These are phyloP conservation scores for Penicillium sp. DNA, from an alignment of 2,329 filamentous ascomycete species.

Conservation along the genomic window DNA sequence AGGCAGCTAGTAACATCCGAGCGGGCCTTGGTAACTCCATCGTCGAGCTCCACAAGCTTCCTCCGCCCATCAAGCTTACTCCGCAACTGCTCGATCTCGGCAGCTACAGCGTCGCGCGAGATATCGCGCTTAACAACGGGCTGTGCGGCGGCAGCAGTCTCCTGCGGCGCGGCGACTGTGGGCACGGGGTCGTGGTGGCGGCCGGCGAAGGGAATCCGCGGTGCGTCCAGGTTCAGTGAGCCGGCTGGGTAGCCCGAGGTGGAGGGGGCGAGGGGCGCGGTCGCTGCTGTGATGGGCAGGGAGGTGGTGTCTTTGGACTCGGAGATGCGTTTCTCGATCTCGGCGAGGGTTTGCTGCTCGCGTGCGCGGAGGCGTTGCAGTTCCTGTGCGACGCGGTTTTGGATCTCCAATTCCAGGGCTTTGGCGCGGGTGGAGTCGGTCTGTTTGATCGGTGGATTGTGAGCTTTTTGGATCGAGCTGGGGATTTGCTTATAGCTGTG, in stretches of 20 bases:
- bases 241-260: slow-evolving; percentile 26
- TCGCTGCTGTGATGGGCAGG: slow-evolving; percentile 28
- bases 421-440: slow-evolving; percentile 84
- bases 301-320: slow-evolving; percentile 36
- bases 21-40: slow-evolving; percentile 71
- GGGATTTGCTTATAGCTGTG: slow-evolving; percentile 1
- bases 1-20: slow-evolving; percentile 76
- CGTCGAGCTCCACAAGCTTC: slow-evolving; percentile 64
- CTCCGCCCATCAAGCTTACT: slow-evolving; percentile 62
- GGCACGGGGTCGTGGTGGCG: slow-evolving; percentile 34
- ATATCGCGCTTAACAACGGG: slow-evolving; percentile 45
- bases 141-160: slow-evolving; percentile 18
- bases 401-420: slow-evolving; percentile 81
- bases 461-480: background rate
- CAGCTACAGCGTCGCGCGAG: slow-evolving; percentile 54
- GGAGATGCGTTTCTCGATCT: slow-evolving; percentile 63
- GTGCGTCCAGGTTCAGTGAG: slow-evolving; percentile 43
- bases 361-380: slow-evolving; percentile 74
- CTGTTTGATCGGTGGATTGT: slow-evolving; percentile 49
- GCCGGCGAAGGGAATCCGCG: slow-evolving; percentile 46
- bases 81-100: slow-evolving; percentile 58
- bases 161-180: slow-evolving; percentile 15
- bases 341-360: slow-evolving; percentile 67
- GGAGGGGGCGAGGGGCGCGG: slow-evolving; percentile 24
- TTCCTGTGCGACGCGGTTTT: slow-evolving; percentile 80